Evolutionary conservation across 768 basidiomycete genomes (phyloP).

Genomic region (Leccinum disarticulatum): DNA sequence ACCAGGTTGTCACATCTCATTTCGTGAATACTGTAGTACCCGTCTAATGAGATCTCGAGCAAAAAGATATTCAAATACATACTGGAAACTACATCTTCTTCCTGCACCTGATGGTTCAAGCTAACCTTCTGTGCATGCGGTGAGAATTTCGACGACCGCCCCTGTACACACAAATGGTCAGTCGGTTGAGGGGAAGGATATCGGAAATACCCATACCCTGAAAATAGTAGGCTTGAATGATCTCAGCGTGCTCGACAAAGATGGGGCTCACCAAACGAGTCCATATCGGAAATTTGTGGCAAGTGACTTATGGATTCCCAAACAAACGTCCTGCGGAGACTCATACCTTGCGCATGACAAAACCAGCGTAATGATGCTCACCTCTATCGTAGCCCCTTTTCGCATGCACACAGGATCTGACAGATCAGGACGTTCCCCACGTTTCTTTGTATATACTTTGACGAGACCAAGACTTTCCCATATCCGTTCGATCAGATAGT

Average conservation of each 20-base stretch:
- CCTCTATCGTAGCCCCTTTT: slow-evolving; percentile 92
- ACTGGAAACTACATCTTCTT: slow-evolving; percentile 91
- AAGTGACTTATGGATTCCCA: slow-evolving; percentile 88
- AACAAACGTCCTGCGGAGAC: slow-evolving; percentile 70
- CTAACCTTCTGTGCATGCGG: slow-evolving; percentile 96
- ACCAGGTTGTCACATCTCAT: slow-evolving; percentile 7
- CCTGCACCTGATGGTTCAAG: slow-evolving; percentile 76
- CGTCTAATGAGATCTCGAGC: neutral
- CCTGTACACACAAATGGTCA: slow-evolving; percentile 43
- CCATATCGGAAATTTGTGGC: slow-evolving; percentile 92
- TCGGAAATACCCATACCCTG: slow-evolving; percentile 25
- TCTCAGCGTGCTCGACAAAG: neutral
- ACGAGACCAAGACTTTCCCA: slow-evolving; percentile 81
- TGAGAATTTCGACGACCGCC: slow-evolving; percentile 90
- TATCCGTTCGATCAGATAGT: slow-evolving; percentile 72
- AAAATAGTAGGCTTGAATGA: slow-evolving; percentile 7
- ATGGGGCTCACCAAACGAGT: slow-evolving; percentile 74
- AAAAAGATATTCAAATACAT: slow-evolving; percentile 31
- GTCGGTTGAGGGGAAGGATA: neutral
- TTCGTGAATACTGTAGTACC: slow-evolving; percentile 31
- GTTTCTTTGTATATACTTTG: slow-evolving; percentile 96
- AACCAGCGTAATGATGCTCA: slow-evolving; percentile 23
- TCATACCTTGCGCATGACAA: neutral
- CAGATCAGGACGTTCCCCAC: slow-evolving; percentile 92
- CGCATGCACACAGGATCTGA: slow-evolving; percentile 88